Conservation (phyloP, 176 grass and related monocot species). For the Triticum timopheevii region DNA sequence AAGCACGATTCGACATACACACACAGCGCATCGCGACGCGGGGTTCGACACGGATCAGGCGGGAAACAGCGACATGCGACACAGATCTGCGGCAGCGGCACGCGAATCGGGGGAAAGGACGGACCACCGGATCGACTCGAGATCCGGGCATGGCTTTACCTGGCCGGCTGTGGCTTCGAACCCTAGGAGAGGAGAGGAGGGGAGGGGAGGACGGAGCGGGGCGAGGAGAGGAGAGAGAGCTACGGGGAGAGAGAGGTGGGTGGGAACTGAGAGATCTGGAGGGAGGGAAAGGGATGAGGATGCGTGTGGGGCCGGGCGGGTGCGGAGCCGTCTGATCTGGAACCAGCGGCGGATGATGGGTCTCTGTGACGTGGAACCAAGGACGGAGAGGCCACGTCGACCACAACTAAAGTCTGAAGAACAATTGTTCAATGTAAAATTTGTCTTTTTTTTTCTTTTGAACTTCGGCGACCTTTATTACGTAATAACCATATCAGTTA, state of each 20-base stretch:
- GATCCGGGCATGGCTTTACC: conserved; percentile 17
- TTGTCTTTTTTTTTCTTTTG: too few species aligned
- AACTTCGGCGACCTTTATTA: too few species aligned
- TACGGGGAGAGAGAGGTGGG: not conserved
- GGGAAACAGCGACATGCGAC: not conserved
- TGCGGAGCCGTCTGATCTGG: not conserved
- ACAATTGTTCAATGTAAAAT: too few species aligned
- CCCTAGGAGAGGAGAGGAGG: not conserved
- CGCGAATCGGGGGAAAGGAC: not conserved
- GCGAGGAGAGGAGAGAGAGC: not conserved
- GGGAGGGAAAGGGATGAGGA: not conserved
- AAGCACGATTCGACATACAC: not conserved
- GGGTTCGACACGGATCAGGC: not conserved
- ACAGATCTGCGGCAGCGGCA: conserved; percentile 11
- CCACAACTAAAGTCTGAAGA: too few species aligned
- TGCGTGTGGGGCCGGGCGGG: not conserved
- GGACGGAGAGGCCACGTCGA: not conserved
- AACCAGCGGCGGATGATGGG: not conserved
- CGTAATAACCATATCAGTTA: too few species aligned
- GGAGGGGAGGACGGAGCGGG: not conserved
- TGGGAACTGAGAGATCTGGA: not conserved
- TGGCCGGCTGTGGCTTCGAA: not conserved
- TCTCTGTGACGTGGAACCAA: conserved; percentile 23
- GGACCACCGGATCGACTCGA: not conserved
- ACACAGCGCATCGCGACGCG: not conserved